Conservation (phyloP, 345 rosid species). For the Euphorbia peplus region DNA sequence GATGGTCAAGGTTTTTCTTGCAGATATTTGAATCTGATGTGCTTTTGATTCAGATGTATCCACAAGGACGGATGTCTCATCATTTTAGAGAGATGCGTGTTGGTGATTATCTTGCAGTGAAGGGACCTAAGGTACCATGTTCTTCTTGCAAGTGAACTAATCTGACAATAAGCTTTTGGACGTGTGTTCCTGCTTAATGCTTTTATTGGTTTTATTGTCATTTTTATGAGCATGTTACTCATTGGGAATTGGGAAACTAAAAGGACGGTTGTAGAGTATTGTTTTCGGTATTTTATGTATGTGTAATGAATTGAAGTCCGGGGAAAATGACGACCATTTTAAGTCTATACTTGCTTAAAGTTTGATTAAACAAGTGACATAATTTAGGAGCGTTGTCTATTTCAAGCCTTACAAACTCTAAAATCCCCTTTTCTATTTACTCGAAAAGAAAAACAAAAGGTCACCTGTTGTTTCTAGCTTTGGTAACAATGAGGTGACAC, state of each 20-base stretch:
- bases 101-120: conserved; percentile 80
- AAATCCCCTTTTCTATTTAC: neutral
- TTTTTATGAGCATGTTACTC: neutral
- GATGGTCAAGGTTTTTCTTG: neutral
- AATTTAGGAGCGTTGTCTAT: neutral
- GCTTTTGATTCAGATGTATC: conserved; percentile 65
- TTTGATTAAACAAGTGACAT: neutral
- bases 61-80: conserved; percentile 99
- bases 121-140: conserved; percentile 86
- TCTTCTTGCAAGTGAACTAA: conserved; percentile 11
- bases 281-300: neutral
- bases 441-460: neutral
- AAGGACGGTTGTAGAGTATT: neutral
- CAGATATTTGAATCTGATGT: neutral
- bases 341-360: neutral
- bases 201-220: neutral
- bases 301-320: neutral
- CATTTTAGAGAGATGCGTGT: conserved; percentile 93
- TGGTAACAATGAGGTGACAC: neutral
- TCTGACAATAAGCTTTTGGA: neutral
- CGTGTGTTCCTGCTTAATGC: neutral
- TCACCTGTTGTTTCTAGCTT: neutral
- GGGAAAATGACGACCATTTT: neutral
- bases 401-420: neutral
- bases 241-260: neutral